Base-by-base conservation (phyloP, 805 yeast species). In the Ogataea chonburiensis region DNA sequence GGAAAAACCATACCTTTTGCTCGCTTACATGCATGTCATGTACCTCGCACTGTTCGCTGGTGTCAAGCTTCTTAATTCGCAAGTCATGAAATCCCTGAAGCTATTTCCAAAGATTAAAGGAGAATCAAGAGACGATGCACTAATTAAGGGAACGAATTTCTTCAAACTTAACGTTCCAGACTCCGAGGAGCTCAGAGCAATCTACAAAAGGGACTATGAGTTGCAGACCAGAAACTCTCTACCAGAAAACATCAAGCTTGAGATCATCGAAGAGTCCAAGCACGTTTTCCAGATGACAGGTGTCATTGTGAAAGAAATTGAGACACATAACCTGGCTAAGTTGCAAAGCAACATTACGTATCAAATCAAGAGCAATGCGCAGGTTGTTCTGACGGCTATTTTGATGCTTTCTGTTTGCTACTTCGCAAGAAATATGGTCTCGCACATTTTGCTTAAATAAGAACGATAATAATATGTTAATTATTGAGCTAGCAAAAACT, bases 31-130 rank as follows among this genome's bases (percentile, higher is more conserved):
- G 66, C 95, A 86, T 56, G 93, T 84, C 31, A 71, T 86, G 77
- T 86, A 86, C 61, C 64, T 86, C 53, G 95, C 93, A 0, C 70
- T 86, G 33, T 86, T 86, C 64, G 95, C 95, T 2, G 95, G 95
- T 33, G 95, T 94, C 12, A 69, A 79, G 45, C 68, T 86, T 21
- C 71, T 86, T 76, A 66, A 81, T 42, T 78, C 88, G 0, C 73
- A 79, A 12, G 61, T 86, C 18, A 67, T 79, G 33, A 75, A 72
- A 51, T 80, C 87, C 16, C 64, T 81, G 5, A 86, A 88, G 2
- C 60, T 85, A 38, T 83, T 84, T 70, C 94, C 95, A 7, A 79
- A 80, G 48, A 74, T 80, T 30, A 75, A 75, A 37, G 86, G 86
- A 17, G 67, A 77, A 47, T 58, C 75, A n/a, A 77, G 76, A 35